These are phyloP conservation scores for Jatropha multifida DNA, from an alignment of 441 rosid genomes.

Conservation along the genomic window DNA sequence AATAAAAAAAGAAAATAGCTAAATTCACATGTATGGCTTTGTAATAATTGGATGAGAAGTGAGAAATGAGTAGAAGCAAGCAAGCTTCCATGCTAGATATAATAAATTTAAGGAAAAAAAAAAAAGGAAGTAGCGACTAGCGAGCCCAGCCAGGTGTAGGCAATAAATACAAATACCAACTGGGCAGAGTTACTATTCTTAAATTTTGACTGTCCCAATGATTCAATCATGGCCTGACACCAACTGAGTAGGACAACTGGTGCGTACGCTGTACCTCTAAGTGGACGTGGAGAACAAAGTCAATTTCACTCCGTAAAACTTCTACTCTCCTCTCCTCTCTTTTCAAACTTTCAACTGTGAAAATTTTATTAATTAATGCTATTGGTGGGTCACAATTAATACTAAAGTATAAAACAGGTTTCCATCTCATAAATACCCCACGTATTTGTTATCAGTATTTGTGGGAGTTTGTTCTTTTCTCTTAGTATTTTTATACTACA, in stretches of 20 bases:
- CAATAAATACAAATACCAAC: background rate
- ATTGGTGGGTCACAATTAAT: conserved; percentile 39
- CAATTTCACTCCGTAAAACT: conserved; percentile 16
- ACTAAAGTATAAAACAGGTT: background rate
- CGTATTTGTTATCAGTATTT: conserved; percentile 8
- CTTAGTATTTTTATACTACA: no score
- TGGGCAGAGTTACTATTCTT: conserved; percentile 18
- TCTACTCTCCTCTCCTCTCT: no score
- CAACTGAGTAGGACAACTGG: conserved; percentile 29
- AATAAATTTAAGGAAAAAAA: no score
- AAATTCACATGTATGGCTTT: no score
- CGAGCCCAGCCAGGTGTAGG: background rate
- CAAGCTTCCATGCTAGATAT: no score
- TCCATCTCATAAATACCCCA: conserved; percentile 20
- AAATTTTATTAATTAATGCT: background rate
- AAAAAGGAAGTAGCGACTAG: no score
- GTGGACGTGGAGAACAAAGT: conserved; percentile 16
- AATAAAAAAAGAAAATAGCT: no score
- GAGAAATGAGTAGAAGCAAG: no score
- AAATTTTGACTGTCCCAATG: conserved; percentile 40
- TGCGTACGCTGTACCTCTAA: conserved; percentile 15
- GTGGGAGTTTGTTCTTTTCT: conserved; percentile 24
- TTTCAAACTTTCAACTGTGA: no score
- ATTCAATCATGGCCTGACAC: conserved; percentile 54
- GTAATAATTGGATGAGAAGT: background rate